These are phyloP conservation scores for Rubroshorea leprosula DNA, from an alignment of 345 rosid species.

Conservation along the genomic window DNA sequence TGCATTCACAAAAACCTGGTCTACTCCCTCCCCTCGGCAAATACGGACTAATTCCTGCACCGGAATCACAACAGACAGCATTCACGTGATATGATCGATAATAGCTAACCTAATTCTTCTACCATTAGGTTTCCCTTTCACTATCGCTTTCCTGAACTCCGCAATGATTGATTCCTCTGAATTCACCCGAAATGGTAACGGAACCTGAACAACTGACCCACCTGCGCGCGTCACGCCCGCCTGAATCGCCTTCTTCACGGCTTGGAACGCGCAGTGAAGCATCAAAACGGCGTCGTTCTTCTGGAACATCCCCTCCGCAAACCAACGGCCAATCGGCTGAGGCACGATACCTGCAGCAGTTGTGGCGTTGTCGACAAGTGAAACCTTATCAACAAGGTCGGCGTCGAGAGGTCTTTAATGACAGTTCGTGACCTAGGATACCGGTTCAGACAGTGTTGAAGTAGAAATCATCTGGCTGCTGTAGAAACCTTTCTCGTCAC, in stretches of 20 bases:
- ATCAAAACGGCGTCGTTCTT: constrained; percentile 50
- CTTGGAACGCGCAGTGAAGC: constrained; percentile 58
- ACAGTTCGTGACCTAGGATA: constrained; percentile 47
- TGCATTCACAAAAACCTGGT: constrained; percentile 67
- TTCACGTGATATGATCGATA: constrained; percentile 68
- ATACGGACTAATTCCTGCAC: constrained; percentile 48
- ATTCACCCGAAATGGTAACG: constrained; percentile 55
- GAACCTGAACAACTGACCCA: constrained; percentile 55
- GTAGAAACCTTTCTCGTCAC: constrained; percentile 61
- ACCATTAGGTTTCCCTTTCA: constrained; percentile 46
- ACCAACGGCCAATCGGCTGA: constrained; percentile 56
- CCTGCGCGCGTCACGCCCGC: constrained; percentile 71
- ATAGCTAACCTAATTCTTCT: constrained; percentile 59
- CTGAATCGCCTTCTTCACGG: constrained; percentile 60
- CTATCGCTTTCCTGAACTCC: constrained; percentile 44
- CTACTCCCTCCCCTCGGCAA: constrained; percentile 68
- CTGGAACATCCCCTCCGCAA: constrained; percentile 46
- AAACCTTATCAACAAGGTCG: constrained; percentile 58
- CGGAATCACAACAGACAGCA: constrained; percentile 69
- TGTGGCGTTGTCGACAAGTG: constrained; percentile 72
- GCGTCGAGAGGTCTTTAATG: constrained; percentile 58
- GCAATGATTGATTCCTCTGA: constrained; percentile 54
- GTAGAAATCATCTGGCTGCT: constrained; percentile 77
- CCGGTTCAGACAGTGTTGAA: constrained; percentile 54
- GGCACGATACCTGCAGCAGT: constrained; percentile 79